A percentile compares a stretch with the other conserved stretches of the same genome.
Evolutionary conservation across 345 rosid genomes (phyloP).

Genomic region (Gynandropsis gynandra): DNA sequence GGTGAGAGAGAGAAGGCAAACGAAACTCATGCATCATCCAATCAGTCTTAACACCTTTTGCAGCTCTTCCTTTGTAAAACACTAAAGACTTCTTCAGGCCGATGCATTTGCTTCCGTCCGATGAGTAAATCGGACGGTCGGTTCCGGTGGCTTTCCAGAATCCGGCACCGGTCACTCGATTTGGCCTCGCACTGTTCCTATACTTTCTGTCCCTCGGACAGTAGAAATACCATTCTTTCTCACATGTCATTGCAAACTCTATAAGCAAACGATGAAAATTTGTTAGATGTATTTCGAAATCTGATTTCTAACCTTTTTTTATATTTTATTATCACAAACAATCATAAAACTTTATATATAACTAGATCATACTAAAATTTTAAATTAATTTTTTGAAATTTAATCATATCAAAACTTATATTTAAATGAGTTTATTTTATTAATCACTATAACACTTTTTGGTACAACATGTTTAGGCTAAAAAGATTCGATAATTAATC

Average conservation of each 20-base stretch:
- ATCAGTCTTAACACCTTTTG: conserved; percentile 84
- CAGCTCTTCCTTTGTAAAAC: conserved; percentile 84
- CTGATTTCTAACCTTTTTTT: neutral
- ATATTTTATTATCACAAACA: too few relatives aligned
- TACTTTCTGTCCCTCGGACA: conserved; percentile 91
- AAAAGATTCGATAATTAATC: too few relatives aligned
- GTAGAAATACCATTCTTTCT: conserved; percentile 83
- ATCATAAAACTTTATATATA: too few relatives aligned
- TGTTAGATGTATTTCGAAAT: neutral
- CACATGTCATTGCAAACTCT: conserved; percentile 73
- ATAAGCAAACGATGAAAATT: neutral
- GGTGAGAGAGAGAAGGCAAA: conserved; percentile 56
- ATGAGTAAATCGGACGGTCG: conserved; percentile 79
- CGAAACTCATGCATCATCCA: conserved; percentile 99
- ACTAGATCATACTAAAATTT: too few relatives aligned
- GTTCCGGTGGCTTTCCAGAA: conserved; percentile 98
- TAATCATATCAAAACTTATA: too few relatives aligned
- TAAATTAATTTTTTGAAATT: too few relatives aligned
- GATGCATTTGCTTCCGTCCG: conserved; percentile 65
- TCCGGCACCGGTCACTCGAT: conserved; percentile 79
- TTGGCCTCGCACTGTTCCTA: conserved; percentile 80
- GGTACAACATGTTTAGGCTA: too few relatives aligned
- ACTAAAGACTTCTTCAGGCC: conserved; percentile 91
- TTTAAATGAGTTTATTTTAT: too few relatives aligned
- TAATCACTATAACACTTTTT: too few relatives aligned